A percentile compares a stretch with the other conserved stretches of the same genome.
Conservation (phyloP, 345 rosid species). For the Cardiospermum halicacabum region DNA sequence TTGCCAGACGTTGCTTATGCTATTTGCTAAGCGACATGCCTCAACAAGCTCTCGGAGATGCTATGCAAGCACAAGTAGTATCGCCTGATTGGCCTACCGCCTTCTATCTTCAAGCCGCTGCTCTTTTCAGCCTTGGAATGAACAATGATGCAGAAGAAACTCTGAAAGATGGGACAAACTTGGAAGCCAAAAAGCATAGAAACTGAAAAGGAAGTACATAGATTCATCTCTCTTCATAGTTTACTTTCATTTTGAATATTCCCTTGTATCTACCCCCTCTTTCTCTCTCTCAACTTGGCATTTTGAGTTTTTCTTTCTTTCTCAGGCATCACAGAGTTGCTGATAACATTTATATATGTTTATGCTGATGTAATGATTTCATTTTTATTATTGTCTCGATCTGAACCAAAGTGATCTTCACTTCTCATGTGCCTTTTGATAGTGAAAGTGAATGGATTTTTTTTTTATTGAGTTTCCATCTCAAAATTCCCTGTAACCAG, state of each 20-base stretch:
- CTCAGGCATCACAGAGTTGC: conserved; percentile 25
- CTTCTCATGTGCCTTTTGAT: not conserved
- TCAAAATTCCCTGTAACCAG: not conserved
- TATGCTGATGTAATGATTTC: conserved; percentile 11
- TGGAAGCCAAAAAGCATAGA: conserved; percentile 61
- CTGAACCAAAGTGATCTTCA: not conserved
- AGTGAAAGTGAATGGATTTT: not conserved
- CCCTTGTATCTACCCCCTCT: conserved; percentile 25
- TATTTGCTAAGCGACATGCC: conserved; percentile 66
- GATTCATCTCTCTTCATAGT: conserved; percentile 14
- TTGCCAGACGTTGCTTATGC: conserved; percentile 75
- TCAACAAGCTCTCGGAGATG: conserved; percentile 82
- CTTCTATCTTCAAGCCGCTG: conserved; percentile 80
- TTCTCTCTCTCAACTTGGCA: conserved; percentile 13
- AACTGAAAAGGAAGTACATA: conserved; percentile 44
- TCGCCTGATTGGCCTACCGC: conserved; percentile 84
- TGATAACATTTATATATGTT: conserved; percentile 16
- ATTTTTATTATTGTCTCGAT: not conserved
- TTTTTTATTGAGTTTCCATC: too few species aligned
- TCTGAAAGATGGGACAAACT: conserved; percentile 75
- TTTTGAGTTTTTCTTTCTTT: conserved; percentile 23
- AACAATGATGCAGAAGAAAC: conserved; percentile 75
- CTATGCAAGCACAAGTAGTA: conserved; percentile 73
- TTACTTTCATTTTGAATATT: conserved; percentile 18
- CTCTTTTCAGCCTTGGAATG: conserved; percentile 78